These are phyloP conservation scores for Talaromyces sp. DNA, from an alignment of 2,329 filamentous ascomycete genomes.

Conservation along the genomic window DNA sequence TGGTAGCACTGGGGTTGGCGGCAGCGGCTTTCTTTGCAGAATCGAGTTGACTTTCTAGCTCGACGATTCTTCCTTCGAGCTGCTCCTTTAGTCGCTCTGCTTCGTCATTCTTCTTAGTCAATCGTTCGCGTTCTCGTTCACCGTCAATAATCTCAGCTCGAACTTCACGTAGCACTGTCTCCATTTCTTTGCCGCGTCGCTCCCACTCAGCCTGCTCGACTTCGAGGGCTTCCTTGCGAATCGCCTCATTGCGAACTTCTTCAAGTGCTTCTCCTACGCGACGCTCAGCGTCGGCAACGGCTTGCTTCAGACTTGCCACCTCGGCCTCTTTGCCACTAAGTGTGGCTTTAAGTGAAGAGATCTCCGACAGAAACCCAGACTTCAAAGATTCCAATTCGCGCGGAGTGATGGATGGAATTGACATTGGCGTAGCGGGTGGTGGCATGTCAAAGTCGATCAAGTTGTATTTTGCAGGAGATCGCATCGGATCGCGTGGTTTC, in stretches of 20 bases:
- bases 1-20: conserved; percentile 36
- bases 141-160: conserved; percentile 76
- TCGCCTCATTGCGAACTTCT: conserved; percentile 73
- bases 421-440: conserved; percentile 88
- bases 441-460: conserved; percentile 89
- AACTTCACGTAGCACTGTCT: conserved; percentile 73
- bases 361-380: conserved; percentile 85
- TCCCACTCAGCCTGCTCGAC: conserved; percentile 82
- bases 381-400: conserved; percentile 91
- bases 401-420: conserved; percentile 84
- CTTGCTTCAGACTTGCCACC: conserved; percentile 79
- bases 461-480: conserved; percentile 58
- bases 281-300: conserved; percentile 86
- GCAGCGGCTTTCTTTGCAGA: conserved; percentile 38
- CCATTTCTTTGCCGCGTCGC: conserved; percentile 80
- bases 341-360: conserved; percentile 89
- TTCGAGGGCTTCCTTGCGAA: conserved; percentile 67
- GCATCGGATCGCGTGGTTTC: conserved; percentile 39
- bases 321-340: conserved; percentile 92
- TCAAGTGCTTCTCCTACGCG: conserved; percentile 85
- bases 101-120: conserved; percentile 73
- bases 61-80: conserved; percentile 46
- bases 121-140: conserved; percentile 77
- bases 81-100: conserved; percentile 60
- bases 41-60: conserved; percentile 49